phyloP scores from a whole-genome alignment of 768 basidiomycete genomes.

The Naganishia vaughanmartiniae region DNA sequence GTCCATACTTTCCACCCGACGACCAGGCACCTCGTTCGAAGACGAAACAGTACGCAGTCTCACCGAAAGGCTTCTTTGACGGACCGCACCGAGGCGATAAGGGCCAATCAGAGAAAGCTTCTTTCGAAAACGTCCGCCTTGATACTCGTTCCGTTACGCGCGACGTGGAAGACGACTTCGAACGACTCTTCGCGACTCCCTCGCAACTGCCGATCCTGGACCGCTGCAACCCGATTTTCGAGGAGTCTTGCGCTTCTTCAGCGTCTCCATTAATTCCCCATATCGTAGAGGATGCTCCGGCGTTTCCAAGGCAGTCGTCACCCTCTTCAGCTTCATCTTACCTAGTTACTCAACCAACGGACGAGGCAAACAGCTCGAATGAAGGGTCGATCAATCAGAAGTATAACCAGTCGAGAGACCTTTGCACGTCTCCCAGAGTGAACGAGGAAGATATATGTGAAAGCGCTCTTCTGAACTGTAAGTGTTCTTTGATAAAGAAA shows the following conservation, averaged over 20 bases:
- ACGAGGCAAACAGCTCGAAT: background rate
- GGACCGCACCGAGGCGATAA: background rate
- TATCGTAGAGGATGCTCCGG: background rate
- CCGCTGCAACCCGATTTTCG: background rate
- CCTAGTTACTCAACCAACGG: background rate
- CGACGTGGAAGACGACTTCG: constrained; percentile 15
- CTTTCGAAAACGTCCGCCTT: background rate
- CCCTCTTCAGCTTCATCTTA: constrained; percentile 17
- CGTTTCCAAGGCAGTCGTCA: constrained; percentile 2
- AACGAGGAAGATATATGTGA: constrained; percentile 19
- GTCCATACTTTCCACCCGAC: constrained; percentile 1
- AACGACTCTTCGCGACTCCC: background rate
- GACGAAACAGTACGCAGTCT: too few species aligned
- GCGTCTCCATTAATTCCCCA: background rate
- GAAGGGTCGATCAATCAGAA: background rate
- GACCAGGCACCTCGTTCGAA: background rate
- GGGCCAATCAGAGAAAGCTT: background rate
- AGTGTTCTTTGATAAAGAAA: background rate
- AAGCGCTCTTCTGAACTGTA: constrained; percentile 3
- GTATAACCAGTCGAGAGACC: background rate
- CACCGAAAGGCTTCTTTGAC: background rate
- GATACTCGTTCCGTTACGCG: background rate
- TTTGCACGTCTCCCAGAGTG: background rate
- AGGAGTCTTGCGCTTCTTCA: background rate
- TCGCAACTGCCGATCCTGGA: background rate